Conservation (phyloP, 73 alveolate genomes). For the Paramecium octaurelia region DNA sequence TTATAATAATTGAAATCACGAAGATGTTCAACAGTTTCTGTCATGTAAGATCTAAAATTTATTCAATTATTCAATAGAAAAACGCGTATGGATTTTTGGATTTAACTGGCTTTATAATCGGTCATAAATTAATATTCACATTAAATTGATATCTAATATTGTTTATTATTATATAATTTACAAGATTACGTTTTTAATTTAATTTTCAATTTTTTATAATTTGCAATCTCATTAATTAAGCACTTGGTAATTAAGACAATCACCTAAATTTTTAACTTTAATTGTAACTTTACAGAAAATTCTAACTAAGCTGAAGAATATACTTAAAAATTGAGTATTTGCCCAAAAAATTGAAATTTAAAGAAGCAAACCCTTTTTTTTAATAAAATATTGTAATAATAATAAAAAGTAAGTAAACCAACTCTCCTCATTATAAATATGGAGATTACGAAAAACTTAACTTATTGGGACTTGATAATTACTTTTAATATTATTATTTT, state of each 20-base stretch:
- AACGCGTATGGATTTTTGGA: neutral
- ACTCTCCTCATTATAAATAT: neutral
- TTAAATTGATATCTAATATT: neutral
- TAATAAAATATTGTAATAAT: too few species aligned
- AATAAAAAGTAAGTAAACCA: too few species aligned
- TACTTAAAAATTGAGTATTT: too few species aligned
- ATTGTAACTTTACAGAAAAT: neutral
- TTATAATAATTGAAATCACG: constrained; percentile 54
- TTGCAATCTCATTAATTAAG: neutral
- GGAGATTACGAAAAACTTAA: too few species aligned
- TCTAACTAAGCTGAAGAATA: too few species aligned
- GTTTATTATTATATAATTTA: neutral
- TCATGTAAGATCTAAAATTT: neutral
- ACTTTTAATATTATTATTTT: too few species aligned
- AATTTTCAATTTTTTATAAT: neutral
- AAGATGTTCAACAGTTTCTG: constrained; percentile 34
- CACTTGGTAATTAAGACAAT: too few species aligned
- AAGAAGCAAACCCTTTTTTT: too few species aligned
- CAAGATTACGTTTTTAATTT: neutral
- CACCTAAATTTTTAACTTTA: too few species aligned
- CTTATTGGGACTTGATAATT: too few species aligned
- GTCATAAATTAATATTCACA: neutral
- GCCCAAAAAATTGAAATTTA: too few species aligned
- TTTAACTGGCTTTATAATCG: neutral
- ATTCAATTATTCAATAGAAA: neutral